These are phyloP conservation scores for Suillus bovinus DNA, from an alignment of 768 basidiomycete genomes.

Conservation along the genomic window DNA sequence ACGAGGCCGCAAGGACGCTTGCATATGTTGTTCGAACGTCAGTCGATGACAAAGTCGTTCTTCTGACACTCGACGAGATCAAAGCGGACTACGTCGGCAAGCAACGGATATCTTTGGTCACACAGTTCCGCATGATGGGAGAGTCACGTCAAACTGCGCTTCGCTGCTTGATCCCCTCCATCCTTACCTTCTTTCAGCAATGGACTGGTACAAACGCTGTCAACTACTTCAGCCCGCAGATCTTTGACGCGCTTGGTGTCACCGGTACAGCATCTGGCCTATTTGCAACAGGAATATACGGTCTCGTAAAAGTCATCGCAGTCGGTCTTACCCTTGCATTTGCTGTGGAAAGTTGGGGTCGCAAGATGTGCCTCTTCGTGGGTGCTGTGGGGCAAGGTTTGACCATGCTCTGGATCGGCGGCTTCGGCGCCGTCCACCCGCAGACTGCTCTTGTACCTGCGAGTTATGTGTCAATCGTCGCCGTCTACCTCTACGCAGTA, in stretches of 20 bases:
- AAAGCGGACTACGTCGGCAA: constrained; percentile 43
- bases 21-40: constrained; percentile 34
- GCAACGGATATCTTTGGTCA: constrained; percentile 29
- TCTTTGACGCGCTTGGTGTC: constrained; percentile 47
- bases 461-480: constrained; percentile 45
- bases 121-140: constrained; percentile 40
- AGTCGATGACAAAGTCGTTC: constrained; percentile 34
- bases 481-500: constrained; percentile 48
- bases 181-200: constrained; percentile 45
- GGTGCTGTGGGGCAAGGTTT: constrained; percentile 45
- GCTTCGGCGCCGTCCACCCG: constrained; percentile 39
- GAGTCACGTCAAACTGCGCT: constrained; percentile 37
- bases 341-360: constrained; percentile 45
- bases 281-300: constrained; percentile 44
- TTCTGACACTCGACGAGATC: constrained; percentile 42
- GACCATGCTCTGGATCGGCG: constrained; percentile 51
- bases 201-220: constrained; percentile 51
- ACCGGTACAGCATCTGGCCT: constrained; percentile 39
- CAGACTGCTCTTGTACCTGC: constrained; percentile 33
- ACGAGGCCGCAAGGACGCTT: constrained; percentile 36
- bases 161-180: constrained; percentile 41
- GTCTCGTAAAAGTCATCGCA: constrained; percentile 38
- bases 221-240: constrained; percentile 49
- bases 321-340: constrained; percentile 42
- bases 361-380: constrained; percentile 45